A percentile compares a stretch with the other conserved stretches of the same genome.
phyloP scores from a whole-genome alignment of 345 rosid species.

The Euclidium syriacum region DNA sequence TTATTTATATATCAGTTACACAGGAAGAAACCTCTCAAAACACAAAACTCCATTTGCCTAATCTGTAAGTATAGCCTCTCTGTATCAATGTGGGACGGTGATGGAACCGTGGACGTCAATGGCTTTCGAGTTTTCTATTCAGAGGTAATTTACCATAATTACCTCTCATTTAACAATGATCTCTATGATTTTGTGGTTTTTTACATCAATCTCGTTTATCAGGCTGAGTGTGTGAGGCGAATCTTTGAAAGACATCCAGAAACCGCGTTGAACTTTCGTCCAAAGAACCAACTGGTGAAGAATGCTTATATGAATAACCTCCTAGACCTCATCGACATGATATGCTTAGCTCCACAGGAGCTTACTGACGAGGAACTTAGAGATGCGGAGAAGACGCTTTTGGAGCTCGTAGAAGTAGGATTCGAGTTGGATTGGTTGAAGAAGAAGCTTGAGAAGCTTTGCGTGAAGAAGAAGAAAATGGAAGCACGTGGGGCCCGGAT shows the following conservation, averaged over 20 bases:
- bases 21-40: not conserved
- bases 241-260: constrained; percentile 34
- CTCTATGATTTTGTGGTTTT: not conserved
- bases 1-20: constrained; percentile 22
- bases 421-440: constrained; percentile 32
- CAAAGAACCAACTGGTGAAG: constrained; percentile 19
- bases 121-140: constrained; percentile 26
- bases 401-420: constrained; percentile 25
- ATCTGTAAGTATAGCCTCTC: constrained; percentile 6
- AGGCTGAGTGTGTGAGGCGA: constrained; percentile 25
- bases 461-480: constrained; percentile 28
- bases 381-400: constrained; percentile 15
- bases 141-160: constrained; percentile 11
- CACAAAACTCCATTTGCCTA: not conserved
- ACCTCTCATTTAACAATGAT: not conserved
- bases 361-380: constrained; percentile 23
- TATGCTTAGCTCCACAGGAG: constrained; percentile 28
- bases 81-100: constrained; percentile 28
- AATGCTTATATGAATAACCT: constrained; percentile 27
- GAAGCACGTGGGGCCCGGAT: constrained; percentile 19
- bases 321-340: constrained; percentile 20
- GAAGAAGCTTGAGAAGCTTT: constrained; percentile 17
- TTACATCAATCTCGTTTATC: not conserved
- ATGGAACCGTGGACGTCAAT: constrained; percentile 31
- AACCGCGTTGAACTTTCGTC: constrained; percentile 17